Percentiles rank a stretch among this genome's conserved stretches.
phyloP scores from a whole-genome alignment of 768 basidiomycete species.

The Rhizopogon sp. region DNA sequence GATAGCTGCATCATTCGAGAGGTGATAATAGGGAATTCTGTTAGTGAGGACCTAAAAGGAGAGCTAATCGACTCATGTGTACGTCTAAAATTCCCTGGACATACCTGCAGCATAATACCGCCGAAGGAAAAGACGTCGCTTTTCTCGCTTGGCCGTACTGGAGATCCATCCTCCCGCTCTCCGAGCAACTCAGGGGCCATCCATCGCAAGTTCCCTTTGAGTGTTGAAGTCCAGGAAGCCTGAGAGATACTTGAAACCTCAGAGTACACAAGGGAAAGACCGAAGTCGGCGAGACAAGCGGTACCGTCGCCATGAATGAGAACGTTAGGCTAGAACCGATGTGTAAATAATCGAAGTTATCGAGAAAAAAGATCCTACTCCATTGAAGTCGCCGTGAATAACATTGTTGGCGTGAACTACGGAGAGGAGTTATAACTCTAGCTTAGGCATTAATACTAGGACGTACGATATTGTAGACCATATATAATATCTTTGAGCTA shows the following conservation, averaged over 20 bases:
- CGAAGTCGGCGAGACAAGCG: slow-evolving; percentile 38
- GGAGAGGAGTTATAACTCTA: neutral
- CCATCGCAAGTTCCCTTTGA: slow-evolving; percentile 35
- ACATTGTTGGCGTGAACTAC: neutral
- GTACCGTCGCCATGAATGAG: slow-evolving; percentile 34
- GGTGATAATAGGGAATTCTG: neutral
- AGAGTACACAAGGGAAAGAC: slow-evolving; percentile 33
- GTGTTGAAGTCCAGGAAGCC: neutral
- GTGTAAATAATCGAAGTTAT: neutral
- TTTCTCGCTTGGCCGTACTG: neutral
- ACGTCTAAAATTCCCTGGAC: slow-evolving; percentile 3
- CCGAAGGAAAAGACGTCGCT: slow-evolving; percentile 43
- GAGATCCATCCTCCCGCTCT: neutral
- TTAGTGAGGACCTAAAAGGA: neutral
- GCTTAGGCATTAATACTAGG: neutral
- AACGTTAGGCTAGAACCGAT: neutral
- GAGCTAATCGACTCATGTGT: slow-evolving; percentile 17
- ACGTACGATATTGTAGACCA: neutral
- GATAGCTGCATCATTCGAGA: neutral
- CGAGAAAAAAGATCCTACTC: neutral
- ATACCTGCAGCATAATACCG: slow-evolving; percentile 25
- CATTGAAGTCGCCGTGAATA: slow-evolving; percentile 4
- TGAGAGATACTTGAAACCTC: slow-evolving; percentile 24
- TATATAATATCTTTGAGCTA: neutral
- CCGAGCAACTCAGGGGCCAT: slow-evolving; percentile 34